A percentile compares a stretch with the other conserved stretches of the same genome.
These are phyloP conservation scores for Psilocybe mexicana DNA, from an alignment of 1,284 basidiomycete species.

Conservation along the genomic window DNA sequence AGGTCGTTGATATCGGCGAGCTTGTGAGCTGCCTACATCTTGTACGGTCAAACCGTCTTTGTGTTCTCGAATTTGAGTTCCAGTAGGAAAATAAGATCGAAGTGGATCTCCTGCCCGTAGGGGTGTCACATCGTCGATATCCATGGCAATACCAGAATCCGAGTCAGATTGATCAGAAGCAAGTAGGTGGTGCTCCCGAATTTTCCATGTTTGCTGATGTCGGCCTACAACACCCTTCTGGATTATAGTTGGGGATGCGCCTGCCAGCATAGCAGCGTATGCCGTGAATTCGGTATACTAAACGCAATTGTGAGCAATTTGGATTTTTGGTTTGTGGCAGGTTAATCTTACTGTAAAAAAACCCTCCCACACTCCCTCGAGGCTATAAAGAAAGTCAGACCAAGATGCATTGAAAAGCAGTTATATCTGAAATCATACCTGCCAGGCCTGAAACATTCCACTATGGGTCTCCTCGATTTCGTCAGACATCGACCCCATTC, in stretches of 20 bases:
- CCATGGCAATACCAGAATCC: slow-evolving; percentile 33
- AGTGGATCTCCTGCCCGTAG: slow-evolving; percentile 44
- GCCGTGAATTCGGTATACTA: slow-evolving; percentile 76
- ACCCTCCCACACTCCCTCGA: slow-evolving; percentile 78
- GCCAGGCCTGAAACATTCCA: slow-evolving; percentile 55
- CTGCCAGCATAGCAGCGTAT: slow-evolving; percentile 64
- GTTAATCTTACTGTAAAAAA: slow-evolving; percentile 58
- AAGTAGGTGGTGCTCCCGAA: slow-evolving; percentile 68
- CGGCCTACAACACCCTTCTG: slow-evolving; percentile 60
- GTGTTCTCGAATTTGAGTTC: slow-evolving; percentile 43
- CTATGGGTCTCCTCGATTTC: slow-evolving; percentile 32
- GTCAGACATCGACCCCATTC: slow-evolving; percentile 60
- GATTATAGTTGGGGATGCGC: slow-evolving; percentile 56
- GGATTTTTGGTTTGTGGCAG: background rate
- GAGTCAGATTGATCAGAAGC: slow-evolving; percentile 27
- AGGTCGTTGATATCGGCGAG: slow-evolving; percentile 45
- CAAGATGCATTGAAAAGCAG: background rate
- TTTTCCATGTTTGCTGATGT: slow-evolving; percentile 77
- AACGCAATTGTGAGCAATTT: background rate
- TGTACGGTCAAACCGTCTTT: slow-evolving; percentile 43
- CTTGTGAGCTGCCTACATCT: slow-evolving; percentile 36
- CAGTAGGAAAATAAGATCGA: slow-evolving; percentile 56
- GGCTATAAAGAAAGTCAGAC: slow-evolving; percentile 33
- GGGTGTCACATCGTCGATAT: slow-evolving; percentile 34
- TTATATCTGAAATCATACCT: slow-evolving; percentile 32